These are phyloP conservation scores for Argentina anserina DNA, from an alignment of 306 rosid genomes.

Conservation along the genomic window DNA sequence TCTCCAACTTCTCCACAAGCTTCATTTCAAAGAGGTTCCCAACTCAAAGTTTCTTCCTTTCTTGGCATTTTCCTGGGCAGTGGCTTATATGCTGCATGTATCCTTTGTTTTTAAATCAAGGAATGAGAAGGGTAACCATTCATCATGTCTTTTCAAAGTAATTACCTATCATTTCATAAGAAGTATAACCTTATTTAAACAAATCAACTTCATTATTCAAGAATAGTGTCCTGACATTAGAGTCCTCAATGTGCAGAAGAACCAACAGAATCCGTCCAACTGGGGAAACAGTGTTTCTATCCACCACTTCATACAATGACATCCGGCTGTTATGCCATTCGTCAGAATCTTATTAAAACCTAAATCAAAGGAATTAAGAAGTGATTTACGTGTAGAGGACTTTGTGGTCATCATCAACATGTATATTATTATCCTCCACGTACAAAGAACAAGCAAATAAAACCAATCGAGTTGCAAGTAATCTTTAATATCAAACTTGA, in stretches of 20 bases:
- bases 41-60: constrained; percentile 2
- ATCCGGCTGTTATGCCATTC: not conserved
- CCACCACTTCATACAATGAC: constrained; percentile 4
- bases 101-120: constrained; percentile 10
- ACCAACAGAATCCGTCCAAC: not conserved
- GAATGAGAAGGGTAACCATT: constrained; percentile 20
- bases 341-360: not conserved
- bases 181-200: constrained; percentile 17
- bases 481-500: not conserved
- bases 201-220: not conserved
- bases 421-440: not conserved
- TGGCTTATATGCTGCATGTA: constrained; percentile 7
- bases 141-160: constrained; percentile 37
- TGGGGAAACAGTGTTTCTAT: not conserved
- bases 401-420: not conserved
- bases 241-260: not conserved
- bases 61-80: constrained; percentile 35
- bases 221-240: not conserved
- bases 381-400: not conserved
- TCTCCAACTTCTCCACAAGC: constrained; percentile 22
- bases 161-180: constrained; percentile 30
- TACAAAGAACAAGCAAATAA: constrained; percentile 9
- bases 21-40: constrained; percentile 29
- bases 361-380: not conserved
- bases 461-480: not conserved